Evolutionary conservation across 805 yeast species (phyloP).

Genomic region (Pichia scutulata): DNA sequence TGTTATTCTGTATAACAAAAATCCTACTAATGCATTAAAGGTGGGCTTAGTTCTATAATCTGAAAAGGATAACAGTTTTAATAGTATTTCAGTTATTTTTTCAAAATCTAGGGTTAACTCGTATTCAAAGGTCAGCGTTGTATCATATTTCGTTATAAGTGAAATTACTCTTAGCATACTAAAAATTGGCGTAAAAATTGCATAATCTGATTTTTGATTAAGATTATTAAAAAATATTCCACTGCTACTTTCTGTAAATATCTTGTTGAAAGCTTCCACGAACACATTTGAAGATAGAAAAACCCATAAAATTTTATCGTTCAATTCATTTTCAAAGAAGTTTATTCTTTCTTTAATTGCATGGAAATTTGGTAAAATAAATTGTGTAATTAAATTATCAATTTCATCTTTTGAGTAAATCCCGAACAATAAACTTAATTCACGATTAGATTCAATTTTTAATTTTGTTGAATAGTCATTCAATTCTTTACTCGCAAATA

Average conservation of each 20-base stretch:
- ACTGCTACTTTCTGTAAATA: conserved; percentile 10
- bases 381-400: conserved; percentile 4
- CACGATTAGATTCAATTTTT: background rate
- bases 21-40: conserved; percentile 11
- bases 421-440: background rate
- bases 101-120: background rate
- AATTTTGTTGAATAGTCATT: background rate
- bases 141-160: conserved; percentile 4
- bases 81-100: background rate
- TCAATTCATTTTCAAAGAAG: conserved; percentile 14
- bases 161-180: conserved; percentile 10
- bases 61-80: conserved; percentile 2
- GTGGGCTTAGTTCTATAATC: conserved; percentile 12
- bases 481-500: background rate
- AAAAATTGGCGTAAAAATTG: conserved; percentile 15
- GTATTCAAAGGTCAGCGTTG: background rate
- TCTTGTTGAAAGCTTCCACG: conserved; percentile 3
- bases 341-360: conserved; percentile 19
- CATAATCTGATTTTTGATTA: conserved; percentile 7
- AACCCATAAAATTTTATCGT: conserved; percentile 7
- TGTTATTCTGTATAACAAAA: conserved; percentile 9
- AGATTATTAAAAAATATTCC: conserved; percentile 7
- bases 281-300: conserved; percentile 10
- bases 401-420: background rate
- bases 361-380: conserved; percentile 10